phyloP scores from a whole-genome alignment of 495 filamentous ascomycete genomes.

The Penicillium ochrochloron region DNA sequence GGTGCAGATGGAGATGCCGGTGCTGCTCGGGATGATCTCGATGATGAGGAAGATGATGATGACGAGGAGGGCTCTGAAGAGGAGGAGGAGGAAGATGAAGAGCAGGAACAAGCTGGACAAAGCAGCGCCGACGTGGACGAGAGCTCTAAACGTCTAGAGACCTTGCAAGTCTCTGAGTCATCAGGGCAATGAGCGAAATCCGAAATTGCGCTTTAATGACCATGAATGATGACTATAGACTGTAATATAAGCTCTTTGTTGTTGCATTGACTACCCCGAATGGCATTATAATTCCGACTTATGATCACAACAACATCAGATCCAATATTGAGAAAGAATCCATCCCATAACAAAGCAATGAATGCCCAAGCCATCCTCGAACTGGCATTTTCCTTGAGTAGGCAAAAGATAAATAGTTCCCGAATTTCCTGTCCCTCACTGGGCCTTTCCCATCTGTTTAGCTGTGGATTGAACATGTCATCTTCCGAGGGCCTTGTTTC shows the following conservation, averaged over 20 bases:
- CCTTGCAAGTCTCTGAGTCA: conserved; percentile 41
- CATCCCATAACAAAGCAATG: neutral
- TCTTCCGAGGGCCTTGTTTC: conserved; percentile 2
- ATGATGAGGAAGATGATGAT: conserved; percentile 48
- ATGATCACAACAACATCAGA: neutral
- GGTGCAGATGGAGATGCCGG: conserved; percentile 62
- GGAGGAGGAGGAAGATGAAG: conserved; percentile 27
- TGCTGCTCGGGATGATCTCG: conserved; percentile 32
- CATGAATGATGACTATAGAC: conserved; percentile 40
- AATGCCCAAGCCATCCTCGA: neutral
- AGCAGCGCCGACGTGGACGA: conserved; percentile 30
- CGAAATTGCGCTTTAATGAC: conserved; percentile 35
- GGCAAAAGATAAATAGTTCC: neutral
- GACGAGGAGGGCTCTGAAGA: conserved; percentile 42
- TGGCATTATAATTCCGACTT: neutral
- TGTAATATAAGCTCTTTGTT: conserved; percentile 31
- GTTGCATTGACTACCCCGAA: conserved; percentile 2
- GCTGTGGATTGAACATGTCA: neutral
- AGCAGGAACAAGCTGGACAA: conserved; percentile 25
- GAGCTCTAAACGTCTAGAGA: conserved; percentile 40
- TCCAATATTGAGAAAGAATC: neutral
- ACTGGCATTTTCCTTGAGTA: neutral
- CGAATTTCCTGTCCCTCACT: neutral
- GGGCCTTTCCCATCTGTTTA: neutral
- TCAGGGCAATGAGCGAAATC: conserved; percentile 23